Evolutionary conservation across 805 yeast species (phyloP).

Genomic region (Candida xyloterini): DNA sequence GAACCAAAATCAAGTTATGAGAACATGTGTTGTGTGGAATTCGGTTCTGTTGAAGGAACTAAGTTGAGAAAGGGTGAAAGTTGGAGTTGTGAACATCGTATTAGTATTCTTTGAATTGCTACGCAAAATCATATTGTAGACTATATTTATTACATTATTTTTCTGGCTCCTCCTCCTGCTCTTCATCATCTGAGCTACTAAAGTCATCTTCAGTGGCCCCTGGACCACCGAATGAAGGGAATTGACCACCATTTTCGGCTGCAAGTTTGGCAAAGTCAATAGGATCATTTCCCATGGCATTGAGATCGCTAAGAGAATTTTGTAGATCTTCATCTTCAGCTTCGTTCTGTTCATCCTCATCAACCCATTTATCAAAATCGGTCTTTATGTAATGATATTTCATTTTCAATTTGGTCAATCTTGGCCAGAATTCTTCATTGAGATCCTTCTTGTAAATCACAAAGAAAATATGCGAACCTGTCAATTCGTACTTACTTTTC

Average conservation of each 20-base stretch:
- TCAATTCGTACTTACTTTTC: slow-evolving; percentile 52
- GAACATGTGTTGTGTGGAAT: slow-evolving; percentile 23
- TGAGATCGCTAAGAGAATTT: slow-evolving; percentile 22
- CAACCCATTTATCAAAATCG: slow-evolving; percentile 97
- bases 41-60: slow-evolving; percentile 19
- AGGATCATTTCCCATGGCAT: slow-evolving; percentile 23
- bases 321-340: slow-evolving; percentile 41
- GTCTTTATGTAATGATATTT: slow-evolving; percentile 82
- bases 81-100: slow-evolving; percentile 19
- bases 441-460: slow-evolving; percentile 67
- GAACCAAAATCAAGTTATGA: slow-evolving; percentile 19
- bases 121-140: not conserved
- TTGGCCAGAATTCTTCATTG: slow-evolving; percentile 88
- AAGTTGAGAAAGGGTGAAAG: slow-evolving; percentile 5
- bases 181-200: slow-evolving; percentile 31
- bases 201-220: slow-evolving; percentile 28
- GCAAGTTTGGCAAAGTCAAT: slow-evolving; percentile 30
- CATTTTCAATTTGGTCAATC: slow-evolving; percentile 83
- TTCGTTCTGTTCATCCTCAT: slow-evolving; percentile 95
- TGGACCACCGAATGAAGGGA: slow-evolving; percentile 41
- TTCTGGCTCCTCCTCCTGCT: slow-evolving; percentile 9
- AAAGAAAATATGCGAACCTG: slow-evolving; percentile 63
- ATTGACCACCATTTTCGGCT: slow-evolving; percentile 44
- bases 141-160: slow-evolving; percentile 4
- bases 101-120: slow-evolving; percentile 1